Conservation (phyloP, 805 yeast species). For the Isabelozyma rhagii region DNA sequence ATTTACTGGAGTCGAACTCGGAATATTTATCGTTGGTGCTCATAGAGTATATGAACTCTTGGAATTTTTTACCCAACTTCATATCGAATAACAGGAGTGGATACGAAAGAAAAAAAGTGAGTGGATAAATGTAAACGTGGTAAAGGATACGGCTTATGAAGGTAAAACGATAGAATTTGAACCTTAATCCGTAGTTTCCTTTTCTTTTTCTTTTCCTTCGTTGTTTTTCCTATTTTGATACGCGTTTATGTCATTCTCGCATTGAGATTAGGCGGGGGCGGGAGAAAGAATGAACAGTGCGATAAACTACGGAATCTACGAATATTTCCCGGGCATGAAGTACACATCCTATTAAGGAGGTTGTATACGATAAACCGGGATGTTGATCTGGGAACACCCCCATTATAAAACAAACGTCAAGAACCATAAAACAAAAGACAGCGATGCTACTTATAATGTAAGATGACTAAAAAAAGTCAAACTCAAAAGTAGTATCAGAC, state of each 20-base stretch:
- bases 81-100: conserved; percentile 5
- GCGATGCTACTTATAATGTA: conserved; percentile 5
- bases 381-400: conserved; percentile 35
- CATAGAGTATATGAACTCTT: conserved; percentile 59
- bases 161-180: background rate
- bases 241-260: background rate
- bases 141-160: background rate
- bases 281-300: background rate
- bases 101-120: too few relatives aligned
- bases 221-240: background rate
- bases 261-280: background rate
- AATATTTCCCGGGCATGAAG: conserved; percentile 51
- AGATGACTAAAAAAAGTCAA: conserved; percentile 15
- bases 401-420: conserved; percentile 22
- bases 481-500: conserved; percentile 6
- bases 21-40: conserved; percentile 70
- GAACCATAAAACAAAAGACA: conserved; percentile 16
- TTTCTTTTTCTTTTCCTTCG: background rate
- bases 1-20: conserved; percentile 53
- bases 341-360: conserved; percentile 37
- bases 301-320: background rate
- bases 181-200: background rate
- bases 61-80: conserved; percentile 40
- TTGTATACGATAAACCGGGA: conserved; percentile 46
- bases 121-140: too few relatives aligned